Base-by-base conservation (phyloP, 345 rosid genomes). In the Populus simonii region DNA sequence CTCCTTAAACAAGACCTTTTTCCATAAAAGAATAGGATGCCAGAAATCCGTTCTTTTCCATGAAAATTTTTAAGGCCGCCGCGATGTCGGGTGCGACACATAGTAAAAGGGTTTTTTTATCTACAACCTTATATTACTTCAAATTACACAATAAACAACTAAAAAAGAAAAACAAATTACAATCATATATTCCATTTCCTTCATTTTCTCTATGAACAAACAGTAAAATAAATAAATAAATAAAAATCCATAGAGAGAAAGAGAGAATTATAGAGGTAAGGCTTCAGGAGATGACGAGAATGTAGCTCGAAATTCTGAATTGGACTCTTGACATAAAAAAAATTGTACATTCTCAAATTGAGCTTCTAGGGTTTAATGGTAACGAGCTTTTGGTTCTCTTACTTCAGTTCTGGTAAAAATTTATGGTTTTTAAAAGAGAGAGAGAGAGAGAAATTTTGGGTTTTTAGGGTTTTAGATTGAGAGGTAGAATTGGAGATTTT, bases 241-340 rank as follows among this genome's bases (percentile, higher is more conserved):
- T 11, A 78, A 6, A 27, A 18, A 65, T 2, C 43, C 2, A 70
- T 66, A 71, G 57, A 36, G 7, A 51, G 66, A 59, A 59, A 43
- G 43, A 59, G 57, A 73, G 69, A 31, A 20, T 8, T 94, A 94
- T 97, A 84, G 43, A 91, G 88, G 85, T 94, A 97, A 45, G 91
- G 89, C 76, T 92, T 96, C 51, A 94, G 81, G 73, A 96, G 93
- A 75, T 79, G 93, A 73, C 97, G 93, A 43, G 99, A 87, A 80
- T 94, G 98, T 57, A 89, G 97, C 87, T 96, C 99, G 89, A 96
- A 92, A 81, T 91, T 91, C 93, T 91, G 97, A 82, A 96, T 87
- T 55, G 97, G 99, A 84, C 99, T 89, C 99, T 92, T 96, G 78
- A 79, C 79, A 70, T 22, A 25, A 66, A 38, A 38, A 27, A 27